Conservation (phyloP, 371 early-diverging fungal genomes). For the Rhizopus stolonifer region DNA sequence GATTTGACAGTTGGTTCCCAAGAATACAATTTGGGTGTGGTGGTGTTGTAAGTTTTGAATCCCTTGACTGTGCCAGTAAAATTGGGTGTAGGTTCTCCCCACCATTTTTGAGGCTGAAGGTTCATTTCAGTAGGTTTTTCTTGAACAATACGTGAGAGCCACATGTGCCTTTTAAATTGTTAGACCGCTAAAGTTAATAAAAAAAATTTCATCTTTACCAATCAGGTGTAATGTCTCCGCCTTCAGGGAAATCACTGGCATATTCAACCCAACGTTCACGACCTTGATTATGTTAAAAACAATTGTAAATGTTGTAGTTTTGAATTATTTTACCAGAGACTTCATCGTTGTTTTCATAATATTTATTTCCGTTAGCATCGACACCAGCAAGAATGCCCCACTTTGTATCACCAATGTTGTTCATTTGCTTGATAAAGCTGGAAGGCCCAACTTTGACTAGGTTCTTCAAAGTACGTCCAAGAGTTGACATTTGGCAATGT, state of each 20-base stretch:
- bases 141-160: slow-evolving; percentile 85
- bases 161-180: slow-evolving; percentile 73
- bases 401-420: slow-evolving; percentile 78
- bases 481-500: slow-evolving; percentile 53
- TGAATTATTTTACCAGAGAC: slow-evolving; percentile 71
- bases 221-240: slow-evolving; percentile 85
- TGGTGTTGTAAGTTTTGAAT: slow-evolving; percentile 87
- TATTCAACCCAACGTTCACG: slow-evolving; percentile 94
- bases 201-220: slow-evolving; percentile 58
- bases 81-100: slow-evolving; percentile 59
- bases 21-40: slow-evolving; percentile 71
- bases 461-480: slow-evolving; percentile 64
- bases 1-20: slow-evolving; percentile 76
- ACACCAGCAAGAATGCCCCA: slow-evolving; percentile 83
- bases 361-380: slow-evolving; percentile 89
- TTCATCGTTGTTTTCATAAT: slow-evolving; percentile 87
- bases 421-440: slow-evolving; percentile 64
- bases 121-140: slow-evolving; percentile 69
- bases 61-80: slow-evolving; percentile 73
- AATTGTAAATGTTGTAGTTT: no score
- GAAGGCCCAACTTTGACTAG: slow-evolving; percentile 58
- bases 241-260: slow-evolving; percentile 70
- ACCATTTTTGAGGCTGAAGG: slow-evolving; percentile 44
- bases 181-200: neutral
- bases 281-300: no score